Evolutionary conservation across 2,329 filamentous ascomycete genomes (phyloP).

Genomic region (Hymenoscyphus occultus): DNA sequence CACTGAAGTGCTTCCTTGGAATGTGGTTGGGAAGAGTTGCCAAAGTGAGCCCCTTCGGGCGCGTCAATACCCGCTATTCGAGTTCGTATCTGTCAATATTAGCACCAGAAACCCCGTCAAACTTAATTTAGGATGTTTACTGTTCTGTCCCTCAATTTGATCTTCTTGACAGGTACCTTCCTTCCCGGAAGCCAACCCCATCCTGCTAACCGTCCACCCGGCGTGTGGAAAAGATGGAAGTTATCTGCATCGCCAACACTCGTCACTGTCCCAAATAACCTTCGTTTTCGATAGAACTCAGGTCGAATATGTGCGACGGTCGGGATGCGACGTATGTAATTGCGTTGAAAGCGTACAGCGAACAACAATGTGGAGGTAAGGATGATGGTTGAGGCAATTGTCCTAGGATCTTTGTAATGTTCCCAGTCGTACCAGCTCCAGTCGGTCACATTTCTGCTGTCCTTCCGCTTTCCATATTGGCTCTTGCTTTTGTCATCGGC

Average conservation of each 20-base stretch:
- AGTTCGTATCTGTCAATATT: conserved; percentile 66
- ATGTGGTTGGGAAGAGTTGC: conserved; percentile 80
- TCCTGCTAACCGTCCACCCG: conserved; percentile 79
- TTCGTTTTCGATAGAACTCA: conserved; percentile 69
- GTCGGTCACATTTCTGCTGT: conserved; percentile 46
- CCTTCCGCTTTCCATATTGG: conserved; percentile 40
- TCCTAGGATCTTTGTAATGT: conserved; percentile 53
- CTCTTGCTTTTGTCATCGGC: conserved; percentile 33
- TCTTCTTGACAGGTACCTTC: conserved; percentile 65
- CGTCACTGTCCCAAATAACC: conserved; percentile 80
- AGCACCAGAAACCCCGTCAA: conserved; percentile 6
- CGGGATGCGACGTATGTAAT: conserved; percentile 81
- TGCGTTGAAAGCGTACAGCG: conserved; percentile 62
- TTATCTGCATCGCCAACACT: conserved; percentile 96
- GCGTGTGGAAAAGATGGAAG: conserved; percentile 91
- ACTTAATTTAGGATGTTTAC: conserved; percentile 50
- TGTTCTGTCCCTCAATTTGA: conserved; percentile 71
- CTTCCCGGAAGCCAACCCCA: conserved; percentile 81
- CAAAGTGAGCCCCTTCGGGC: conserved; percentile 90
- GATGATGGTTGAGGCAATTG: conserved; percentile 51
- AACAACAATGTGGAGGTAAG: conserved; percentile 55
- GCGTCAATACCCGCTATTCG: conserved; percentile 91
- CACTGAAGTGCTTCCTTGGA: conserved; percentile 77
- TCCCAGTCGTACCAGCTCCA: conserved; percentile 40
- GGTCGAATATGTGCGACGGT: conserved; percentile 72